Percentiles rank a stretch among this genome's conserved stretches.
phyloP scores from a whole-genome alignment of 2,329 filamentous ascomycete species.

The Fusarium mundagurra region DNA sequence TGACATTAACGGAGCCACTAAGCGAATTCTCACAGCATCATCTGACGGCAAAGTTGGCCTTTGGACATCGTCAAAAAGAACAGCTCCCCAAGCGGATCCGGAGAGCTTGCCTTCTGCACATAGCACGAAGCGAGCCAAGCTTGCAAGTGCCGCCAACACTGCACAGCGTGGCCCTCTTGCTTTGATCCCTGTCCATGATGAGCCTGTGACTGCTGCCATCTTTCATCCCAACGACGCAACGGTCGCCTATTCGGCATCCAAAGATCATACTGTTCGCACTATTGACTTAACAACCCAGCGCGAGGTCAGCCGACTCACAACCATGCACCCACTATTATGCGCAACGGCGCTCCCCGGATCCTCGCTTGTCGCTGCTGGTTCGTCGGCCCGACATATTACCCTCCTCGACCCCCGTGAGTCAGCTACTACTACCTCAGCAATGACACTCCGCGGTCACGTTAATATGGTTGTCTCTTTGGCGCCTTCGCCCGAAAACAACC shows the following conservation, averaged over 20 bases:
- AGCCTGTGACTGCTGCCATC: slow-evolving; percentile 79
- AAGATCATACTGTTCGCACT: slow-evolving; percentile 90
- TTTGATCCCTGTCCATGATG: slow-evolving; percentile 76
- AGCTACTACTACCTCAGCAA: slow-evolving; percentile 78
- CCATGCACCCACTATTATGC: slow-evolving; percentile 83
- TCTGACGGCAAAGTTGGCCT: slow-evolving; percentile 86
- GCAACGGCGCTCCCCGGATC: slow-evolving; percentile 76
- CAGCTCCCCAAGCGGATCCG: slow-evolving; percentile 77
- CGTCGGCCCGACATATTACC: slow-evolving; percentile 85
- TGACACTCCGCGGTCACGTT: slow-evolving; percentile 91
- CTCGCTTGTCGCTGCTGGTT: slow-evolving; percentile 76
- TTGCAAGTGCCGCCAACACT: slow-evolving; percentile 54
- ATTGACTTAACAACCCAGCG: slow-evolving; percentile 86
- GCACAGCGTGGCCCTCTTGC: slow-evolving; percentile 84
- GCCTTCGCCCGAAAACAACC: slow-evolving; percentile 71
- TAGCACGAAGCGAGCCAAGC: slow-evolving; percentile 80
- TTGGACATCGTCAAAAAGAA: slow-evolving; percentile 84
- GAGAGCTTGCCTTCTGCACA: slow-evolving; percentile 74
- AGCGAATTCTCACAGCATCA: slow-evolving; percentile 85
- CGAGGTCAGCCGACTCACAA: slow-evolving; percentile 84
- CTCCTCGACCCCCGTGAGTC: slow-evolving; percentile 90
- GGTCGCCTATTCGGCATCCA: slow-evolving; percentile 89
- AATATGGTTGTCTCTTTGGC: slow-evolving; percentile 71
- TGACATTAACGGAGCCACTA: slow-evolving; percentile 76
- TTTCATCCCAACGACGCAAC: slow-evolving; percentile 89